Percentiles rank a stretch among this genome's conserved stretches.
Conservation (phyloP, 2,329 filamentous ascomycete genomes). For the Aspergillus sclerotialis region DNA sequence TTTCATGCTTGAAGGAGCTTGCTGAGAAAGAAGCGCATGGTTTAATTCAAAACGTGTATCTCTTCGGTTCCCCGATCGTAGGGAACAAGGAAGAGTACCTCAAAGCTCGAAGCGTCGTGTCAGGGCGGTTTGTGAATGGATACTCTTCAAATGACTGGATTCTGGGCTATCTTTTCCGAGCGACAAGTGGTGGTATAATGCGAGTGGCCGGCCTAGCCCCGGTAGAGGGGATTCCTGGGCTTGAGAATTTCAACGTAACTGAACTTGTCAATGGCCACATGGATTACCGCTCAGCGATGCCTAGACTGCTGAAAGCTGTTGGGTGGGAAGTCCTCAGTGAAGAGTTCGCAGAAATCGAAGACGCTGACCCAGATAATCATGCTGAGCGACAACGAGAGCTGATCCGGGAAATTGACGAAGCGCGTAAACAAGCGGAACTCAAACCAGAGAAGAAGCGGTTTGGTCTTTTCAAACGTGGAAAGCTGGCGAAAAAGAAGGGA, state of each 20-base stretch:
- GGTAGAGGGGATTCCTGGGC: slow-evolving; percentile 65
- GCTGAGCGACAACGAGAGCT: slow-evolving; percentile 79
- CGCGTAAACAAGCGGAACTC: slow-evolving; percentile 75
- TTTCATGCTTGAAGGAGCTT: slow-evolving; percentile 81
- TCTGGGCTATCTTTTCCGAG: slow-evolving; percentile 85
- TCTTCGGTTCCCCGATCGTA: slow-evolving; percentile 89
- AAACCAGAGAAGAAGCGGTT: slow-evolving; percentile 68
- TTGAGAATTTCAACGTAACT: slow-evolving; percentile 88
- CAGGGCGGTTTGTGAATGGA: slow-evolving; percentile 90
- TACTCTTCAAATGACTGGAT: slow-evolving; percentile 98
- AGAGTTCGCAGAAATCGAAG: slow-evolving; percentile 94
- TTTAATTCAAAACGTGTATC: slow-evolving; percentile 86
- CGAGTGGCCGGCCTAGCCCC: slow-evolving; percentile 76
- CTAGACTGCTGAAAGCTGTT: slow-evolving; percentile 73
- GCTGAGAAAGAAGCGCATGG: slow-evolving; percentile 76
- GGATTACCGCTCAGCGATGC: slow-evolving; percentile 93
- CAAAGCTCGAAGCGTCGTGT: slow-evolving; percentile 71
- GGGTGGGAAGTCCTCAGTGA: slow-evolving; percentile 89
- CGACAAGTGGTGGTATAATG: slow-evolving; percentile 87
- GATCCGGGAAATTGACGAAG: slow-evolving; percentile 94
- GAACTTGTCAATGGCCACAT: slow-evolving; percentile 85
- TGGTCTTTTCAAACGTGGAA: slow-evolving; percentile 75
- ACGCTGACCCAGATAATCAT: slow-evolving; percentile 93
- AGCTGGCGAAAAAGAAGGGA: slow-evolving; percentile 65
- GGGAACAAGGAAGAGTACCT: slow-evolving; percentile 87